Conservation (phyloP, 2,329 filamentous ascomycete species). For the Diaporthe australafricana region DNA sequence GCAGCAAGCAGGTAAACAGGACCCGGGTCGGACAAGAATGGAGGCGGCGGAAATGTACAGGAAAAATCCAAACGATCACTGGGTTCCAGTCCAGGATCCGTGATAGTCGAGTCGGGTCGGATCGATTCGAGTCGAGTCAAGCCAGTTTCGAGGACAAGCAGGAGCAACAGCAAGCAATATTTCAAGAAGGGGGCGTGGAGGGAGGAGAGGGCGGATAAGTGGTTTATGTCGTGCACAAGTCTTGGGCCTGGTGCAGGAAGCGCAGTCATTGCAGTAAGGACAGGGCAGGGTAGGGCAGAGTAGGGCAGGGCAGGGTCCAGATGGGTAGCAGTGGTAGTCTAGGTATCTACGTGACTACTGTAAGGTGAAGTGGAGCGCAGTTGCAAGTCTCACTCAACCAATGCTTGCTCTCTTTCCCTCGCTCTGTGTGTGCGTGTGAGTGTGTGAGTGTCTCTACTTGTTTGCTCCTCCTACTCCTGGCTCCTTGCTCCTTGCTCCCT, state of each 20-base stretch:
- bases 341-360: constrained; percentile 1
- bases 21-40: not conserved
- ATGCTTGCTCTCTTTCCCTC: not conserved
- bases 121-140: not conserved
- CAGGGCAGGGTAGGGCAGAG: not conserved
- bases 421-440: not conserved
- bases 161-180: constrained; percentile 8
- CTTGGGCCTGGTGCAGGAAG: constrained; percentile 1
- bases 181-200: constrained; percentile 16
- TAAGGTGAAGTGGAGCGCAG: not conserved
- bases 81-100: not conserved
- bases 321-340: not conserved
- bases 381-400: constrained; percentile 18
- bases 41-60: not conserved
- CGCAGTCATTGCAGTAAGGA: not conserved
- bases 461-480: not conserved
- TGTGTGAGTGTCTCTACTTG: constrained; percentile 6
- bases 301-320: not conserved
- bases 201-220: constrained; percentile 6
- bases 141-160: not conserved
- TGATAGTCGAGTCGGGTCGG: not conserved
- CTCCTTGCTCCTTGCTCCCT: constrained; percentile 8
- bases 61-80: not conserved
- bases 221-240: constrained; percentile 18
- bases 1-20: not conserved